A percentile compares a stretch with the other conserved stretches of the same genome.
Conservation (phyloP, 345 rosid species). For the Salix arbutifolia region DNA sequence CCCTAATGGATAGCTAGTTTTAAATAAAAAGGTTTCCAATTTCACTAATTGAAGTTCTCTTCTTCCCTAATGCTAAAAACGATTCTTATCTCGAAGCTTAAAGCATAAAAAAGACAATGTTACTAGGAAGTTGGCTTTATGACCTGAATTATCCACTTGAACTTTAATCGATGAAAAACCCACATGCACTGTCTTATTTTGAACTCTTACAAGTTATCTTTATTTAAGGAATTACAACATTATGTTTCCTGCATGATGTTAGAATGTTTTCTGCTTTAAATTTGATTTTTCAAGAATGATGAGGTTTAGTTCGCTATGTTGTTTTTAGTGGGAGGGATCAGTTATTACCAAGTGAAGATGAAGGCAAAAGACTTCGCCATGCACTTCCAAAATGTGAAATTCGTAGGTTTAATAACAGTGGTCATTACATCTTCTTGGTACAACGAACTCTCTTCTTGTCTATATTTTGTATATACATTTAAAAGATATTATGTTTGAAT, state of each 20-base stretch:
- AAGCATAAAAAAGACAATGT: too few relatives aligned
- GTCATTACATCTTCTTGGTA: constrained; percentile 78
- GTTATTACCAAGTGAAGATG: constrained; percentile 56
- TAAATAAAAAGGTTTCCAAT: not conserved
- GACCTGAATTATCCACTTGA: too few relatives aligned
- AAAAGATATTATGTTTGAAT: not conserved
- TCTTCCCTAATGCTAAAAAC: too few relatives aligned
- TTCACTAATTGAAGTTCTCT: not conserved
- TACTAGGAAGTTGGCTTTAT: too few relatives aligned
- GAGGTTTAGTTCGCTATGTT: not conserved
- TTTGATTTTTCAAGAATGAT: constrained; percentile 5
- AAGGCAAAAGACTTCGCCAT: constrained; percentile 47
- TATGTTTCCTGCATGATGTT: not conserved
- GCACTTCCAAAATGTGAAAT: constrained; percentile 42
- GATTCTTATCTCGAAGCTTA: too few relatives aligned
- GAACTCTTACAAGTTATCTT: too few relatives aligned
- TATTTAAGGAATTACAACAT: not conserved
- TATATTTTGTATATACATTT: not conserved
- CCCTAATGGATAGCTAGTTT: not conserved
- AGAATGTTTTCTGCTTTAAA: not conserved
- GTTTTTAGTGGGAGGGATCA: constrained; percentile 67
- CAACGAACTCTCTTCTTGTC: constrained; percentile 17
- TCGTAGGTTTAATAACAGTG: constrained; percentile 47
- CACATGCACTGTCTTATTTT: not conserved
- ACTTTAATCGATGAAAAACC: too few relatives aligned